Evolutionary conservation across 495 filamentous ascomycete genomes (phyloP).

Genomic region (Evansstolkia leycettana): DNA sequence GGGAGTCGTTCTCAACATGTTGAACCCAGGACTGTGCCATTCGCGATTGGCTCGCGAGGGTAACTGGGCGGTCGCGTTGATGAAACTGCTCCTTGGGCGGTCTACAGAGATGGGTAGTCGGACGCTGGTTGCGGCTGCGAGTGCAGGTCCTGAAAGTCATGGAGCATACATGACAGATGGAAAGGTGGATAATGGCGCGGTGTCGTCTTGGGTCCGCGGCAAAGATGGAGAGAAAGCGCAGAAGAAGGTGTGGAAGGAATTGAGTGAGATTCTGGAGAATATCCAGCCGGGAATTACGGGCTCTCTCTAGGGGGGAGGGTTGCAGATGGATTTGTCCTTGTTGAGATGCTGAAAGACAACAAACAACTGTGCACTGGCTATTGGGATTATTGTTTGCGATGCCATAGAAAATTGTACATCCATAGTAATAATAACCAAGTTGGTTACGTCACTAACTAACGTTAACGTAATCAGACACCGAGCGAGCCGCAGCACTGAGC

Average conservation of each 20-base stretch:
- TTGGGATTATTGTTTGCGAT: no score
- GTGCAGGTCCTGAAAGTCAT: constrained; percentile 27
- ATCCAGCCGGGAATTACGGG: constrained; percentile 35
- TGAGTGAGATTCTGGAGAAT: constrained; percentile 34
- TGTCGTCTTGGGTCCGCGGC: constrained; percentile 25
- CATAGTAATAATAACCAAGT: no score
- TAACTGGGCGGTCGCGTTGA: constrained; percentile 9
- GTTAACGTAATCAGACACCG: no score
- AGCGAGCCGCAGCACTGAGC: no score
- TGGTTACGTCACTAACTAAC: no score
- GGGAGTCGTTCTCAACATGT: constrained; percentile 38
- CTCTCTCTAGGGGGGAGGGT: no score
- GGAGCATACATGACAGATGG: constrained; percentile 34
- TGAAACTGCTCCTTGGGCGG: constrained; percentile 21
- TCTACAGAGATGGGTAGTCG: constrained; percentile 36
- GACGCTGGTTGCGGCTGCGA: constrained; percentile 26
- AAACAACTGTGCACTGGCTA: no score
- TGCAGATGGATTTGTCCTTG: no score
- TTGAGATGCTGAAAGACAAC: no score
- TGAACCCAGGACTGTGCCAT: constrained; percentile 40
- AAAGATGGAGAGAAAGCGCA: constrained; percentile 28
- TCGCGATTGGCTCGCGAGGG: constrained; percentile 30
- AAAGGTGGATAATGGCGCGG: constrained; percentile 8
- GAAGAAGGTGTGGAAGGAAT: constrained; percentile 40
- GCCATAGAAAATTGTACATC: no score